Conservation (phyloP, 805 yeast genomes). For the Babjeviella inositovora region DNA sequence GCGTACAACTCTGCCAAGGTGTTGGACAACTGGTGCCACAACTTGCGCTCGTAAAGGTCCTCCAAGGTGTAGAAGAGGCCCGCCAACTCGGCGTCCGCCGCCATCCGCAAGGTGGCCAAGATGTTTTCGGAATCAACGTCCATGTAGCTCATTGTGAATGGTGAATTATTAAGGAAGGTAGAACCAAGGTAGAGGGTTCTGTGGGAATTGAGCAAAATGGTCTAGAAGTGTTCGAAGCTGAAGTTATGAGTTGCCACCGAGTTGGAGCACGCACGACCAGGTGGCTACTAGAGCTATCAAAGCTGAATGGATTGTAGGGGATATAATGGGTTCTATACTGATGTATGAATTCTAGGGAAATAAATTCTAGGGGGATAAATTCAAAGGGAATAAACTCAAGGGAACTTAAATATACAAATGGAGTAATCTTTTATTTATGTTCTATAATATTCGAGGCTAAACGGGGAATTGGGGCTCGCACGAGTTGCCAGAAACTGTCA, state of each 20-base stretch:
- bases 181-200: background rate
- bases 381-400: too few species aligned
- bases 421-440: too few species aligned
- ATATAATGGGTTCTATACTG: background rate
- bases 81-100: constrained; percentile 48
- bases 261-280: background rate
- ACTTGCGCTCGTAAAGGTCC: constrained; percentile 72
- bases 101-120: constrained; percentile 46
- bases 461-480: too few species aligned
- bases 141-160: constrained; percentile 15
- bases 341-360: background rate
- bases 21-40: constrained; percentile 89
- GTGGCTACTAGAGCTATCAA: background rate
- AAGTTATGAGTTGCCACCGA: background rate
- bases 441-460: too few species aligned
- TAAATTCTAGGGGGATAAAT: background rate
- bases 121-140: constrained; percentile 24
- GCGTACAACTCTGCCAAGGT: constrained; percentile 45
- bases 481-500: too few species aligned
- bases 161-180: background rate
- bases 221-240: background rate
- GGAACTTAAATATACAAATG: too few species aligned
- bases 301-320: background rate
- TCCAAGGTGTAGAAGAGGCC: constrained; percentile 56
- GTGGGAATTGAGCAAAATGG: background rate